A percentile compares a stretch with the other conserved stretches of the same genome.
Conservation (phyloP, 1,284 basidiomycete species). For the Sutorius eximius region DNA sequence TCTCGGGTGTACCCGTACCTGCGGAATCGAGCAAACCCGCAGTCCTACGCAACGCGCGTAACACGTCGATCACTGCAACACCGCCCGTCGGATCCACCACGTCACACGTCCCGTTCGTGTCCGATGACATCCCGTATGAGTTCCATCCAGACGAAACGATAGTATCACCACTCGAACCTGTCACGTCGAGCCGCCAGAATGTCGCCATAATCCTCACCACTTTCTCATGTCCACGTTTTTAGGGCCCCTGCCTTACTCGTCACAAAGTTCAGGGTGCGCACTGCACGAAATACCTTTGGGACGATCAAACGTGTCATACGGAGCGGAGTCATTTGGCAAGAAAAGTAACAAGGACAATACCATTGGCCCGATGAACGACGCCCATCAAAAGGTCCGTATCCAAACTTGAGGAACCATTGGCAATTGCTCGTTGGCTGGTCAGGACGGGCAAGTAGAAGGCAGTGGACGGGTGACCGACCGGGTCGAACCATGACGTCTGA, state of each 20-base stretch:
- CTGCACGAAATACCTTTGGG: background rate
- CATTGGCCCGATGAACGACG: background rate
- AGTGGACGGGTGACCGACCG: conserved; percentile 2
- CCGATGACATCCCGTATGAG: background rate
- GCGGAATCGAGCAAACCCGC: background rate
- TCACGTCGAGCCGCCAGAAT: background rate
- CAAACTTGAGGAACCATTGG: conserved; percentile 7
- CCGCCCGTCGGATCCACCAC: background rate
- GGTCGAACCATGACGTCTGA: background rate
- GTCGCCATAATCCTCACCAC: background rate
- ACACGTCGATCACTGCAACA: conserved; percentile 2
- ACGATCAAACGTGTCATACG: conserved; percentile 8
- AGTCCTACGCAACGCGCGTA: background rate
- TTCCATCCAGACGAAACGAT: background rate
- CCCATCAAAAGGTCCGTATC: conserved; percentile 1
- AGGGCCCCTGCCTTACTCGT: background rate
- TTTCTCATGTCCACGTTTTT: background rate
- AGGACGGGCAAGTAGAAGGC: background rate
- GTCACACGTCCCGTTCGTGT: background rate
- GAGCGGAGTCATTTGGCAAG: background rate
- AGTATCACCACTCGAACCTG: background rate
- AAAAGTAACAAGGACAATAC: conserved; percentile 12
- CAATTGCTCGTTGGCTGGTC: conserved; percentile 3
- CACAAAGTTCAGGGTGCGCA: background rate
- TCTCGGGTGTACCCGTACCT: background rate